Evolutionary conservation across 352 stramenopile genomes (phyloP), one percentile per base, ranked within the genome.

Genomic region (Phytophthora agathidicida): DNA sequence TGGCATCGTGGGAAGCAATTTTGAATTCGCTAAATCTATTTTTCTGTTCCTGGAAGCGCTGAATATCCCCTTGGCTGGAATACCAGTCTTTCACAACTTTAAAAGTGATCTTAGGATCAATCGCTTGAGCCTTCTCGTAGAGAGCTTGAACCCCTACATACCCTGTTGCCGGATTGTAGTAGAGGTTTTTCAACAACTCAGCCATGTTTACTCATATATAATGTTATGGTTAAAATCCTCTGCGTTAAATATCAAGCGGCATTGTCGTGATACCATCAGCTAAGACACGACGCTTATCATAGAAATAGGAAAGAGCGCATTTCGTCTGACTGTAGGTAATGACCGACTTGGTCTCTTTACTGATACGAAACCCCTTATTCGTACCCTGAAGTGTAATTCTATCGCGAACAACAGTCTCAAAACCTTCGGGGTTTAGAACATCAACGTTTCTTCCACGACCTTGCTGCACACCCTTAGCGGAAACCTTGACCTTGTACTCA

Each of bases 281-380:
- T 19, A 59, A n/a, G 10, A 71, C 47, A 9, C 32, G 30, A n/a
- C 60, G 35, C 50, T 75, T 75, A 31, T 72, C 67, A 17, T 74
- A 74, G 19, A 51, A 75, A 32, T 66, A 75, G 22, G 38, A 59
- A 6, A 62, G 56, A 3, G 38, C 53, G 11, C 23, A 68, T 22
- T 75, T 72, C 5, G 17, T 42, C 26, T 68, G 55, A 26, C 24
- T 46, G 24, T 75, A 71, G 14, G 60, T 75, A 19, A 68, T 72
- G 26, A 75, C 58, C 19, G 50, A 61, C 14, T 75, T 68, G 22
- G 20, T 61, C n/a, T 69, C 35, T 32, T 65, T 65, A 43, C 14
- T 41, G 2, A 71, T 14, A 24, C 51, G 19, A 39, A 75, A 75
- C 2, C 67, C 61, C 55, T 60, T 68, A 30, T 75, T 75, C 7